Conservation (phyloP, 2,329 filamentous ascomycete species). For the Tolypocladium sp. region DNA sequence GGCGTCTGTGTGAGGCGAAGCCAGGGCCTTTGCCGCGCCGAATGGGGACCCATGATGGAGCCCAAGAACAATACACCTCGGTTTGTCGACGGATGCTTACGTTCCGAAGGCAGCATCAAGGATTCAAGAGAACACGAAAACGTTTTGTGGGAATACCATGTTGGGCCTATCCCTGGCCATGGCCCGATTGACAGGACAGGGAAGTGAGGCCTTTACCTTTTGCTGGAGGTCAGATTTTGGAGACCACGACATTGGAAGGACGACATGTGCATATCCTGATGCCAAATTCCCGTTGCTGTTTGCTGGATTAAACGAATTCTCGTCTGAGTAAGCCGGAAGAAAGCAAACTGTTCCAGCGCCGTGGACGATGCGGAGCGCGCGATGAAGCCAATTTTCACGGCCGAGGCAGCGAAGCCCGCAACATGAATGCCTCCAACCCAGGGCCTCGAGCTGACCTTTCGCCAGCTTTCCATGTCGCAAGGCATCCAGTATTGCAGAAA, state of each 20-base stretch:
- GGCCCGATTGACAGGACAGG: too few relatives aligned
- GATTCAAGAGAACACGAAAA: not conserved
- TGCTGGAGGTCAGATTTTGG: too few relatives aligned
- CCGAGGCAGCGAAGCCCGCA: not conserved
- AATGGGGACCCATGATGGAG: not conserved
- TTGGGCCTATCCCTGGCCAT: not conserved
- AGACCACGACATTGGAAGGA: not conserved
- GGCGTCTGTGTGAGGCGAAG: not conserved
- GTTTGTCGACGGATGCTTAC: not conserved
- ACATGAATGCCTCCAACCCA: not conserved
- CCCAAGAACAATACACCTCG: not conserved
- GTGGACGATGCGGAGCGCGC: too few relatives aligned
- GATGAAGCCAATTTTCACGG: not conserved
- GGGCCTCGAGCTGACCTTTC: not conserved
- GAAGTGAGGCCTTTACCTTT: too few relatives aligned
- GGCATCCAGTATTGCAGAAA: not conserved
- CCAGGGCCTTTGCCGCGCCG: not conserved
- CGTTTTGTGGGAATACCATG: not conserved
- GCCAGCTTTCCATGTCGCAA: not conserved
- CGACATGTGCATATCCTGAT: not conserved
- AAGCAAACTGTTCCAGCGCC: too few relatives aligned
- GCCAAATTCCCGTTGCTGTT: not conserved
- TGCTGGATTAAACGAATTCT: not conserved
- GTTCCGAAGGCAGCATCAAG: not conserved
- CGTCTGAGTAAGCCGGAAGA: too few relatives aligned